Conservation (phyloP, 2,329 filamentous ascomycete genomes). For the Microcera coccophila region DNA sequence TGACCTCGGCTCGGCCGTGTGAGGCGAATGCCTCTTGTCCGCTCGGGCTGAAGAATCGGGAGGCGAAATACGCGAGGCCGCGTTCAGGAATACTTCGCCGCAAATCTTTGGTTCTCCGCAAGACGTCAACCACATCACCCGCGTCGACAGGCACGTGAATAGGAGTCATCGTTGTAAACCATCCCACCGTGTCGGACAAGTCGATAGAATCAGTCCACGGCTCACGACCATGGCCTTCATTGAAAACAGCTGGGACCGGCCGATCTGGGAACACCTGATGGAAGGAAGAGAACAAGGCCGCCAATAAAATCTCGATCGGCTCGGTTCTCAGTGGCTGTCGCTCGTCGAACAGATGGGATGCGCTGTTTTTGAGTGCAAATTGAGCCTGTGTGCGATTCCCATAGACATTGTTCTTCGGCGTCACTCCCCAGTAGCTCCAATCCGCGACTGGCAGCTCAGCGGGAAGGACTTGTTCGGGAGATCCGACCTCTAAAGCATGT, state of each 20-base stretch:
- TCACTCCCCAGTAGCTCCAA: too few species aligned
- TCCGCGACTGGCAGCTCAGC: too few species aligned
- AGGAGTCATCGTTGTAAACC: conserved; percentile 38
- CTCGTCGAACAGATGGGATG: conserved; percentile 6
- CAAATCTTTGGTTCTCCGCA: conserved; percentile 30
- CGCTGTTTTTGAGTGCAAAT: not conserved
- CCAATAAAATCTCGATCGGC: not conserved
- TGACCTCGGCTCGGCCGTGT: conserved; percentile 22
- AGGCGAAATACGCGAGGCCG: conserved; percentile 37
- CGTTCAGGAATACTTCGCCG: conserved; percentile 33
- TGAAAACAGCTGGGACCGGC: conserved; percentile 32
- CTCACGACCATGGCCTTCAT: conserved; percentile 41
- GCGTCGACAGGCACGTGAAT: conserved; percentile 24
- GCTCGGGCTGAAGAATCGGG: conserved; percentile 28
- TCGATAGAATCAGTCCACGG: conserved; percentile 29
- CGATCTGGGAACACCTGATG: conserved; percentile 31
- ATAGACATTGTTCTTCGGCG: too few species aligned
- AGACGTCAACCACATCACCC: not conserved
- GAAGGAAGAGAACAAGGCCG: conserved; percentile 27
- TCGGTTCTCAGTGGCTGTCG: conserved; percentile 1
- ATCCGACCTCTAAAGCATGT: too few species aligned
- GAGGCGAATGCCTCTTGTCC: conserved; percentile 30
- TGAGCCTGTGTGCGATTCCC: conserved; percentile 3
- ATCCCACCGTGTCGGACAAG: conserved; percentile 39
- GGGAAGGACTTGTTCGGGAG: too few species aligned